phyloP scores from a whole-genome alignment of 176 grass and related monocot genomes.

The Dactylis glomerata region DNA sequence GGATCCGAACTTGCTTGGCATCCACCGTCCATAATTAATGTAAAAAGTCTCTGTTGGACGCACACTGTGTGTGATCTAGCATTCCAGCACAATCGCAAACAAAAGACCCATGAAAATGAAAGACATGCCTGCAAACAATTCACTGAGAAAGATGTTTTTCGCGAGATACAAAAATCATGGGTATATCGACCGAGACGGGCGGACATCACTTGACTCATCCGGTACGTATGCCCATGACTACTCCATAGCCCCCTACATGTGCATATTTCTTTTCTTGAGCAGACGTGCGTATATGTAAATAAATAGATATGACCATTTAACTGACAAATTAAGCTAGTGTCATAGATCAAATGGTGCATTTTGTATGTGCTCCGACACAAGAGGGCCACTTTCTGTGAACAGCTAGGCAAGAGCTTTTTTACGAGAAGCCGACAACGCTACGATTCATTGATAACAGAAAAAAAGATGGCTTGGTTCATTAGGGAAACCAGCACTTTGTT shows the following conservation, averaged over 20 bases:
- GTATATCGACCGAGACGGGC: not conserved
- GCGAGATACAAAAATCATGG: not conserved
- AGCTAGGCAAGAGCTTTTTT: no score
- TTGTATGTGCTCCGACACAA: not conserved
- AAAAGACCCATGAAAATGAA: slow-evolving; percentile 33
- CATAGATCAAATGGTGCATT: no score
- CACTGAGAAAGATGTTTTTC: not conserved
- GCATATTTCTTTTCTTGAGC: no score
- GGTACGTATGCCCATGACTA: not conserved
- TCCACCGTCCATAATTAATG: slow-evolving; percentile 33
- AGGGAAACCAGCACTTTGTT: no score
- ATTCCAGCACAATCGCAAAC: not conserved
- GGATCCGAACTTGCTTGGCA: slow-evolving; percentile 2
- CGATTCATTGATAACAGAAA: no score
- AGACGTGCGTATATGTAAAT: no score
- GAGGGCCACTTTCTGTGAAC: no score
- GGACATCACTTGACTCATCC: slow-evolving; percentile 26
- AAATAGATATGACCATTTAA: no score
- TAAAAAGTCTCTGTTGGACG: slow-evolving; percentile 35
- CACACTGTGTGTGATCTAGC: not conserved
- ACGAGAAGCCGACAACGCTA: no score
- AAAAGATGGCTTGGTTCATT: no score
- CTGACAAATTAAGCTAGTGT: no score
- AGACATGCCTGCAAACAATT: slow-evolving; percentile 18
- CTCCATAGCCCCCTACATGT: not conserved